Evolutionary conservation across 371 early-diverging fungal genomes (phyloP).

Genomic region (Rhizomucor miehei): DNA sequence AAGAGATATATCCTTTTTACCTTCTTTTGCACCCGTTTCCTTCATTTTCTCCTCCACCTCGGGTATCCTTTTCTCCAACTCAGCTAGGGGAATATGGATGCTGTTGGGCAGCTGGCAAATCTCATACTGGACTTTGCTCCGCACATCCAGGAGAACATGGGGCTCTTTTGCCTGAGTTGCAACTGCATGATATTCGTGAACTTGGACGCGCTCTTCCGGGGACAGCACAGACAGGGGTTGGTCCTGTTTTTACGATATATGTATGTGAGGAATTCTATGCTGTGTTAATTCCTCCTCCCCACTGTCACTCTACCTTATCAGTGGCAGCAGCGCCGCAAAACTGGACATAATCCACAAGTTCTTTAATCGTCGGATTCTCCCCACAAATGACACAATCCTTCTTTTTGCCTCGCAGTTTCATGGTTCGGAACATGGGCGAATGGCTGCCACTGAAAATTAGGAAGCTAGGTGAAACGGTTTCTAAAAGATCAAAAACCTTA

Average conservation of each 20-base stretch:
- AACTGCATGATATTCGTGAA: not conserved
- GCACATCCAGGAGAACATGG: slow-evolving; percentile 87
- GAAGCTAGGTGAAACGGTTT: slow-evolving; percentile 58
- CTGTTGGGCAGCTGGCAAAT: slow-evolving; percentile 77
- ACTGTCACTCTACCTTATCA: slow-evolving; percentile 65
- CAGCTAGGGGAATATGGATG: slow-evolving; percentile 52
- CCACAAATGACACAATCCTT: slow-evolving; percentile 85
- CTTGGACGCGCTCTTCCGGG: too few species aligned
- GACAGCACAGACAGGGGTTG: too few species aligned
- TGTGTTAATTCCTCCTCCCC: too few species aligned
- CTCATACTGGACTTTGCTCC: slow-evolving; percentile 78
- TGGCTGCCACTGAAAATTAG: slow-evolving; percentile 76
- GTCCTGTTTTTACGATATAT: too few species aligned
- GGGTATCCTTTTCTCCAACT: slow-evolving; percentile 40
- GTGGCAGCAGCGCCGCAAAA: slow-evolving; percentile 83
- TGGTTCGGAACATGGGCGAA: slow-evolving; percentile 74
- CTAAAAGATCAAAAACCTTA: slow-evolving; percentile 3
- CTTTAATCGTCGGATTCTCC: slow-evolving; percentile 72
- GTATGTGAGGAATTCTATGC: too few species aligned
- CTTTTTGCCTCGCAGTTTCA: slow-evolving; percentile 72
- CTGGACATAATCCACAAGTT: slow-evolving; percentile 83
- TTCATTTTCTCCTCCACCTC: slow-evolving; percentile 29
- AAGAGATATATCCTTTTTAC: slow-evolving; percentile 15
- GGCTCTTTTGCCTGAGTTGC: slow-evolving; percentile 15
- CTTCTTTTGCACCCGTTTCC: slow-evolving; percentile 24